These are phyloP conservation scores for Coniella lustricola DNA, from an alignment of 2,329 filamentous ascomycete species.

Conservation along the genomic window DNA sequence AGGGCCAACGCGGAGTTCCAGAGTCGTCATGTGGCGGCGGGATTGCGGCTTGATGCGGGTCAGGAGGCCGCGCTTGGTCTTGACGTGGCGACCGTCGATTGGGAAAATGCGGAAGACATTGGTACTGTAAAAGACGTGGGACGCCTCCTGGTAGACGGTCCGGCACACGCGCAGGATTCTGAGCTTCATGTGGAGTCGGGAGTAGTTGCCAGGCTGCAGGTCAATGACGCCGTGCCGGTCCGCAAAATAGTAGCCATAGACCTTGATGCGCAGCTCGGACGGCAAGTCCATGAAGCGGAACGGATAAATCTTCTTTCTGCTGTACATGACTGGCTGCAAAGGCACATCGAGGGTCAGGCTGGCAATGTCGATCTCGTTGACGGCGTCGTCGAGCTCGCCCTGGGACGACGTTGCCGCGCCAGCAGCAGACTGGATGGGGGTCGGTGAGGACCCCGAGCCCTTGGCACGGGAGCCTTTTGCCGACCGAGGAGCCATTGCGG, in stretches of 20 bases:
- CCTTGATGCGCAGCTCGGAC: slow-evolving; percentile 59
- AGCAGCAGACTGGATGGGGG: slow-evolving; percentile 30
- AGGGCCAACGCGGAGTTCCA: slow-evolving; percentile 66
- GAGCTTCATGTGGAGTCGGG: slow-evolving; percentile 52
- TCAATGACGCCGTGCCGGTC: slow-evolving; percentile 51
- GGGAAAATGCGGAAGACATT: slow-evolving; percentile 62
- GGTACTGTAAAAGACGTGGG: slow-evolving; percentile 58
- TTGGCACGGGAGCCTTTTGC: slow-evolving; percentile 28
- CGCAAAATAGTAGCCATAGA: slow-evolving; percentile 59
- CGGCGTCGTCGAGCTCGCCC: slow-evolving; percentile 34
- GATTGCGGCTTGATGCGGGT: slow-evolving; percentile 56
- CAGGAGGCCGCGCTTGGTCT: slow-evolving; percentile 65
- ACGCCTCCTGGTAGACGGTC: slow-evolving; percentile 56
- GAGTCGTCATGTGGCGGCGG: slow-evolving; percentile 50
- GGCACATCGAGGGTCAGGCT: slow-evolving; percentile 35
- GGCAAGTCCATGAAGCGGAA: slow-evolving; percentile 64
- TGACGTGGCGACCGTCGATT: slow-evolving; percentile 58
- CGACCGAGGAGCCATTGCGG: slow-evolving; percentile 21
- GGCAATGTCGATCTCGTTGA: slow-evolving; percentile 34
- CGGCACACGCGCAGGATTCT: slow-evolving; percentile 54
- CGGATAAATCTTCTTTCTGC: slow-evolving; percentile 31
- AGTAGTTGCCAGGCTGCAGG: slow-evolving; percentile 59
- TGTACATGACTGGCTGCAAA: slow-evolving; percentile 17
- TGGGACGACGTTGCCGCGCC: slow-evolving; percentile 32
- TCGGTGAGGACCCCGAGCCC: slow-evolving; percentile 23